Percentiles rank a stretch among this genome's conserved stretches.
These are phyloP conservation scores for Colletotrichum salicis DNA, from an alignment of 2,329 filamentous ascomycete species.

Conservation along the genomic window DNA sequence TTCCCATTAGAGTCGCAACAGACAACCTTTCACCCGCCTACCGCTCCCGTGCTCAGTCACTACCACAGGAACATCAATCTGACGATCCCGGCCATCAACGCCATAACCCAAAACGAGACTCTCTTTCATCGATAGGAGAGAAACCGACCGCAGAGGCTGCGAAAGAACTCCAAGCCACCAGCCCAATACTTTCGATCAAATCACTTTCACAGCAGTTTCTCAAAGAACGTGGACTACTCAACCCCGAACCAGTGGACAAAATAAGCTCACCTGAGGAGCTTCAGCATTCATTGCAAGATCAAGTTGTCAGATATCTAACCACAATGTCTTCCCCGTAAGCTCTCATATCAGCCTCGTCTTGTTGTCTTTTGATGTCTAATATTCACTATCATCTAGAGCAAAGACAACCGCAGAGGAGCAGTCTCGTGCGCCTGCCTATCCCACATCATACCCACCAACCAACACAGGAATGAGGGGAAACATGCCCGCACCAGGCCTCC, in stretches of 20 bases:
- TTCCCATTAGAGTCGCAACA: constrained; percentile 27
- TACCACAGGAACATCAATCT: constrained; percentile 17
- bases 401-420: constrained; percentile 22
- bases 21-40: constrained; percentile 10
- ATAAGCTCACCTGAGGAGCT: constrained; percentile 28
- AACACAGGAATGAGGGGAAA: constrained; percentile 19
- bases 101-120: constrained; percentile 3
- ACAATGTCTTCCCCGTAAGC: constrained; percentile 34
- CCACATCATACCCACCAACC: constrained; percentile 24
- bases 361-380: background rate
- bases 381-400: background rate
- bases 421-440: constrained; percentile 27
- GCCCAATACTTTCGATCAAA: constrained; percentile 1
- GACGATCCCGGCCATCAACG: constrained; percentile 1
- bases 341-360: background rate
- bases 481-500: constrained; percentile 18
- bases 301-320: constrained; percentile 29
- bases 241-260: constrained; percentile 21
- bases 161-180: background rate
- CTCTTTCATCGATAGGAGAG: constrained; percentile 25
- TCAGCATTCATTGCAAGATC: constrained; percentile 25
- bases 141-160: background rate
- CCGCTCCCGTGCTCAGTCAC: constrained; percentile 21
- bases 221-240: constrained; percentile 27
- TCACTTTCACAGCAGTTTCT: constrained; percentile 30